Percentiles rank a stretch among this genome's conserved stretches.
phyloP scores from a whole-genome alignment of 2,329 filamentous ascomycete genomes.

The Diaporthe velutina region DNA sequence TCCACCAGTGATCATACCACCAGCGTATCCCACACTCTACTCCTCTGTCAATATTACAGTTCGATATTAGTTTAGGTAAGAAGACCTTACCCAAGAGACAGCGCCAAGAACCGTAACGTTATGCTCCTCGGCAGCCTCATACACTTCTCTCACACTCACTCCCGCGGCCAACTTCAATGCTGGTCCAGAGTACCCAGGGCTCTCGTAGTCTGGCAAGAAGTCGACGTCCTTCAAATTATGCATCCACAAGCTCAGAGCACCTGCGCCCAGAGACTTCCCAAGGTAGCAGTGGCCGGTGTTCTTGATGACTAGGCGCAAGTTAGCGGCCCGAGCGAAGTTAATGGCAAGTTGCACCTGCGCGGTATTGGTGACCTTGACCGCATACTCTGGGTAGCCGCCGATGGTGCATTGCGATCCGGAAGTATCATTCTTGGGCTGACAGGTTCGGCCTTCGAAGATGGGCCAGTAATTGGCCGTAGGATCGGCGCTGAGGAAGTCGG shows the following conservation, averaged over 20 bases:
- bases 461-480: slow-evolving; percentile 27
- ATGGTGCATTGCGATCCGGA: slow-evolving; percentile 48
- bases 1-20: slow-evolving; percentile 62
- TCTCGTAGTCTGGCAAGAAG: slow-evolving; percentile 49
- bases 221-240: slow-evolving; percentile 62
- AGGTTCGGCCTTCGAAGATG: slow-evolving; percentile 46
- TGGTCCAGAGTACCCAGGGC: slow-evolving; percentile 56
- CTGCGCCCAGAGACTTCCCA: slow-evolving; percentile 54
- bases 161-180: slow-evolving; percentile 64
- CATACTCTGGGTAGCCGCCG: slow-evolving; percentile 54
- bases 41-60: not conserved
- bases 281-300: slow-evolving; percentile 68
- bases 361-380: slow-evolving; percentile 41
- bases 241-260: slow-evolving; percentile 63
- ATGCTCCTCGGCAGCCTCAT: slow-evolving; percentile 53
- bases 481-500: slow-evolving; percentile 47
- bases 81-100: slow-evolving; percentile 50
- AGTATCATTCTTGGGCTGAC: slow-evolving; percentile 40
- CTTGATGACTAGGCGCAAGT: slow-evolving; percentile 64
- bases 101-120: slow-evolving; percentile 62
- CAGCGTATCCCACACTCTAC: slow-evolving; percentile 63
- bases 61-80: too few relatives aligned
- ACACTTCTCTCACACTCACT: slow-evolving; percentile 57
- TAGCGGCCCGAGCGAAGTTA: slow-evolving; percentile 56
- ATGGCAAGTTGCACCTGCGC: slow-evolving; percentile 41